Conservation (phyloP, 768 basidiomycete species). For the Suillus subluteus region DNA sequence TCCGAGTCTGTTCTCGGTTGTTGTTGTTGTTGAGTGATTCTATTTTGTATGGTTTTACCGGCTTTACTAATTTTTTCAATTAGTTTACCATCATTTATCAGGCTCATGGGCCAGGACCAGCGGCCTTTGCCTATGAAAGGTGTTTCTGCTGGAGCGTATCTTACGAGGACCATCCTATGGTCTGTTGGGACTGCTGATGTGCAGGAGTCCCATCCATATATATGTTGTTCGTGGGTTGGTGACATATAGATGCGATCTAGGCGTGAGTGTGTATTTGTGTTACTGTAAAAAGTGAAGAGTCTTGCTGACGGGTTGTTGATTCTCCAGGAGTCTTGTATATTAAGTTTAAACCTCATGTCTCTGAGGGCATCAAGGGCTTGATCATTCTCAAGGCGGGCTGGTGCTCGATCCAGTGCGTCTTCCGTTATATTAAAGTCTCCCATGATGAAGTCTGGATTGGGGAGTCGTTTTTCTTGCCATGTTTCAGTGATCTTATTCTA, state of each 20-base stretch:
- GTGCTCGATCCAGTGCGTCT: too few species aligned
- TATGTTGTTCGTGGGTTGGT: fast-evolving
- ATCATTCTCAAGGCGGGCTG: too few species aligned
- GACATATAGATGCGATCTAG: not conserved
- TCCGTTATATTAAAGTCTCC: too few species aligned
- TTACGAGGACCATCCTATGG: not conserved
- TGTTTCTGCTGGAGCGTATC: not conserved
- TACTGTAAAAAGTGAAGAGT: not conserved
- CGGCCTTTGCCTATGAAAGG: not conserved
- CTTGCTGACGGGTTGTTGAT: not conserved
- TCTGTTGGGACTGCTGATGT: not conserved
- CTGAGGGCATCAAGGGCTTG: too few species aligned
- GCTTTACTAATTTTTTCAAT: not conserved
- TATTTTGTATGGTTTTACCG: not conserved
- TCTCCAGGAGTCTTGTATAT: too few species aligned
- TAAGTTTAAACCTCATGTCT: too few species aligned
- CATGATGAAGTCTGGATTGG: too few species aligned
- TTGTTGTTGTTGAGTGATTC: not conserved
- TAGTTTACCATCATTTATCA: not conserved
- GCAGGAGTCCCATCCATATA: not conserved
- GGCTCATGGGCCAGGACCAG: not conserved
- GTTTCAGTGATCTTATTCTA: too few species aligned
- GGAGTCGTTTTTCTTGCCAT: too few species aligned
- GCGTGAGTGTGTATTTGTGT: not conserved
- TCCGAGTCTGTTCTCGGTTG: too few species aligned